Evolutionary conservation across 2,329 filamentous ascomycete genomes (phyloP).

Genomic region (Penicillium olsonii): DNA sequence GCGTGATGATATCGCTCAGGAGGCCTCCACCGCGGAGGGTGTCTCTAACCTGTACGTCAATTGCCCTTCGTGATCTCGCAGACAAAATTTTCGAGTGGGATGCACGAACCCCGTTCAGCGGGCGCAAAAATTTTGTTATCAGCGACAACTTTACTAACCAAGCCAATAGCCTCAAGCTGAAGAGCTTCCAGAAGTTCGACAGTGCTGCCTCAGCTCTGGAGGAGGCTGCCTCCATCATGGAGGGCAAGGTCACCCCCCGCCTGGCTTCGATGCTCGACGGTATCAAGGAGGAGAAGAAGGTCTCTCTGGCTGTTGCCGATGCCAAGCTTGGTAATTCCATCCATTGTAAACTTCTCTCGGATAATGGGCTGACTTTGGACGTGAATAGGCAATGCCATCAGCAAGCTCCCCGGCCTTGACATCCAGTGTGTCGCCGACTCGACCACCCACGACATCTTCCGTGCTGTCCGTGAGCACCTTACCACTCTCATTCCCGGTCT

Average conservation of each 20-base stretch:
- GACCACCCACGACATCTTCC: slow-evolving; percentile 83
- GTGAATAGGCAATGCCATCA: slow-evolving; percentile 72
- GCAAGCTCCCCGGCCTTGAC: slow-evolving; percentile 84
- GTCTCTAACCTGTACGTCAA: slow-evolving; percentile 77
- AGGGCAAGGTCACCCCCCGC: slow-evolving; percentile 92
- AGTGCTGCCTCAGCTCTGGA: slow-evolving; percentile 87
- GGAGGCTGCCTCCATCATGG: slow-evolving; percentile 83
- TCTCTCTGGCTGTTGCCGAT: slow-evolving; percentile 89
- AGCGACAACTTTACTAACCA: slow-evolving; percentile 26
- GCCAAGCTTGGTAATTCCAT: slow-evolving; percentile 69
- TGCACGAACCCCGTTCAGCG: slow-evolving; percentile 2
- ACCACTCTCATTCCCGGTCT: slow-evolving; percentile 88
- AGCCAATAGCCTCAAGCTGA: slow-evolving; percentile 75
- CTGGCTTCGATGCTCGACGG: slow-evolving; percentile 79
- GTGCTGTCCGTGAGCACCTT: slow-evolving; percentile 88
- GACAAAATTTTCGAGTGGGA: slow-evolving; percentile 8
- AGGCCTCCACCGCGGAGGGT: slow-evolving; percentile 78
- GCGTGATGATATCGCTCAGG: slow-evolving; percentile 73
- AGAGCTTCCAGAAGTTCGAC: slow-evolving; percentile 97
- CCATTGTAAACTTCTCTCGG: not conserved
- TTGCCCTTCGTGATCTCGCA: slow-evolving; percentile 7
- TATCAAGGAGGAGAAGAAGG: slow-evolving; percentile 97
- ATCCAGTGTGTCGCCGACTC: slow-evolving; percentile 83
- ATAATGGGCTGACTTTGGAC: slow-evolving; percentile 16
- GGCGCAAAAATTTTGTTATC: slow-evolving; percentile 29